These are phyloP conservation scores for Cochlearia excelsa DNA, from an alignment of 345 rosid species.

Conservation along the genomic window DNA sequence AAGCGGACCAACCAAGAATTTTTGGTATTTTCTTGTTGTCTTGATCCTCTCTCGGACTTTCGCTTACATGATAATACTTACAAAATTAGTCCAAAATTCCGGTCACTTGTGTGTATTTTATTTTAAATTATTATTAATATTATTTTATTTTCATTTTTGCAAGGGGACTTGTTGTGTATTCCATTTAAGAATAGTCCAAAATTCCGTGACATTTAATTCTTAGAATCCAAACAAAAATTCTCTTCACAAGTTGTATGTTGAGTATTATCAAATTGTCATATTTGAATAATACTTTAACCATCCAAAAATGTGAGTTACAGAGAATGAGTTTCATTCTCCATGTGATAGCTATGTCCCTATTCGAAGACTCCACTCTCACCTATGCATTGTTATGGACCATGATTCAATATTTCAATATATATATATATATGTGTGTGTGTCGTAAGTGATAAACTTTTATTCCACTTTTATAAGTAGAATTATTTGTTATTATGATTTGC, in stretches of 20 bases:
- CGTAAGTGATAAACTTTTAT: too few relatives aligned
- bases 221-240: slow-evolving; percentile 25
- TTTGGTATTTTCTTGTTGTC: slow-evolving; percentile 37
- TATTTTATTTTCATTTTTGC: too few relatives aligned
- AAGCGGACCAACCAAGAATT: slow-evolving; percentile 33
- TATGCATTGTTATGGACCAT: slow-evolving; percentile 1
- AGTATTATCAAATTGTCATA: background rate
- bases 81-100: too few relatives aligned
- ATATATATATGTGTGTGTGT: too few relatives aligned
- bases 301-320: slow-evolving; percentile 15
- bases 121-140: too few relatives aligned
- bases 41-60: slow-evolving; percentile 29
- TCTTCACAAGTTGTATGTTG: too few relatives aligned
- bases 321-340: slow-evolving; percentile 34
- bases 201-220: slow-evolving; percentile 29
- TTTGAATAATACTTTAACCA: slow-evolving; percentile 4
- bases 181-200: slow-evolving; percentile 10
- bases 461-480: too few relatives aligned
- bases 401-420: too few relatives aligned
- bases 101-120: background rate
- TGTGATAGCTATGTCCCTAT: slow-evolving; percentile 24
- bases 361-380: slow-evolving; percentile 32
- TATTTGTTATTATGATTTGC: too few relatives aligned
- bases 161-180: too few relatives aligned
- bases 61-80: slow-evolving; percentile 11